A percentile compares a stretch with the other conserved stretches of the same genome.
These are phyloP conservation scores for Phytophthora niederhauseri DNA, from an alignment of 352 stramenopile species.

Conservation along the genomic window DNA sequence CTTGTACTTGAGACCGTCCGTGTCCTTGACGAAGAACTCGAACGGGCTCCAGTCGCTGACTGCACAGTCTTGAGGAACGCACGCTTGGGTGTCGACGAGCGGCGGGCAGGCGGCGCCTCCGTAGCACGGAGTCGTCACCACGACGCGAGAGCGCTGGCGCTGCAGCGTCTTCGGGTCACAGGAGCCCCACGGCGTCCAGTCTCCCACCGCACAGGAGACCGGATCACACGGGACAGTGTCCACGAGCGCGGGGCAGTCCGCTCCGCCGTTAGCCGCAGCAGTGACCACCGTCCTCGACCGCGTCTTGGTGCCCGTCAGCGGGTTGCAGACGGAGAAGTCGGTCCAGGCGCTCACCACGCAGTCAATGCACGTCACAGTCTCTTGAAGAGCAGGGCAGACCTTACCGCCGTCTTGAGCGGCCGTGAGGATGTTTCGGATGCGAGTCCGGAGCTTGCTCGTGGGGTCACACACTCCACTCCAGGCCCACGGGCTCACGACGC, in stretches of 20 bases:
- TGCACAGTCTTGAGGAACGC: constrained; percentile 50
- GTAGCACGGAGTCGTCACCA: constrained; percentile 35
- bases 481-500: constrained; percentile 47
- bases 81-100: constrained; percentile 45
- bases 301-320: constrained; percentile 47
- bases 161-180: constrained; percentile 44
- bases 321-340: constrained; percentile 50
- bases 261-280: constrained; percentile 40
- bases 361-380: constrained; percentile 43
- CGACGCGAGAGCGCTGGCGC: constrained; percentile 40
- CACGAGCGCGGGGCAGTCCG: constrained; percentile 36
- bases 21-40: constrained; percentile 44
- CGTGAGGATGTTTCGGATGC: constrained; percentile 38
- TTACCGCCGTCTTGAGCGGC: constrained; percentile 44
- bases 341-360: constrained; percentile 54
- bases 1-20: constrained; percentile 53
- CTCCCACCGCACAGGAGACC: constrained; percentile 46
- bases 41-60: constrained; percentile 60
- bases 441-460: constrained; percentile 37
- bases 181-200: constrained; percentile 38
- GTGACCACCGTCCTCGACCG: constrained; percentile 43
- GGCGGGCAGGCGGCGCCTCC: constrained; percentile 46
- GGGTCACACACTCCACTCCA: constrained; percentile 43
- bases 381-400: constrained; percentile 44
- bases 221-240: constrained; percentile 40